These are phyloP conservation scores for Nannizzia gypsea DNA, from an alignment of 2,329 filamentous ascomycete genomes.

Conservation along the genomic window DNA sequence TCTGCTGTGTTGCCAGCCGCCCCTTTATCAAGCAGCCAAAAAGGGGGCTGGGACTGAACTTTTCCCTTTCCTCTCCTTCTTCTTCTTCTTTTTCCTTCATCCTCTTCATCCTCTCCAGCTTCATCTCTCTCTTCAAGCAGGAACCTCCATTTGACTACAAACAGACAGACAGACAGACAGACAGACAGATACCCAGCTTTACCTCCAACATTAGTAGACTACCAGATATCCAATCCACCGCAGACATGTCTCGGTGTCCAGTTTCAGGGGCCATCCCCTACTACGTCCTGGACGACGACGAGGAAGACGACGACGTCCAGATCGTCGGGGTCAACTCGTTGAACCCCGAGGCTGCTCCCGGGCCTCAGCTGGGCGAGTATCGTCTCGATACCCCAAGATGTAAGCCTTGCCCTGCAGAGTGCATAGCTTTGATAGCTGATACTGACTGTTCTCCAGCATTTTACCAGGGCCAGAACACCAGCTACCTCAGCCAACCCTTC, in stretches of 20 bases:
- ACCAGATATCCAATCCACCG: too few relatives aligned
- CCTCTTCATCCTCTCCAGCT: background rate
- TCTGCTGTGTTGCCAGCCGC: background rate
- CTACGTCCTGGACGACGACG: background rate
- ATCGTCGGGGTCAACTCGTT: background rate
- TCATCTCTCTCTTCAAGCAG: background rate
- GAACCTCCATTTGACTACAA: background rate
- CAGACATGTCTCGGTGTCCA: background rate
- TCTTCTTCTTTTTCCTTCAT: background rate
- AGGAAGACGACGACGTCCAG: conserved; percentile 5
- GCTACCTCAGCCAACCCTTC: background rate
- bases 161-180: background rate
- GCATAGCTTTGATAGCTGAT: background rate
- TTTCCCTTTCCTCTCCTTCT: background rate
- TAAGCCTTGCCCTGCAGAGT: background rate
- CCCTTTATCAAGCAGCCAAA: background rate
- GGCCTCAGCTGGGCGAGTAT: background rate
- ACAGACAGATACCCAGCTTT: too few relatives aligned
- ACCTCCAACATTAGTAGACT: too few relatives aligned
- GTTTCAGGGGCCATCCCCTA: background rate
- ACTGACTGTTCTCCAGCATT: background rate
- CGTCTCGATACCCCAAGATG: background rate
- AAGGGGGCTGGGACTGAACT: background rate
- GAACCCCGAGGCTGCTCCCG: background rate
- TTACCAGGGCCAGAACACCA: background rate